These are phyloP conservation scores for Hanseniaspora pseudoguilliermondii DNA, from an alignment of 805 yeast genomes.

Conservation along the genomic window DNA sequence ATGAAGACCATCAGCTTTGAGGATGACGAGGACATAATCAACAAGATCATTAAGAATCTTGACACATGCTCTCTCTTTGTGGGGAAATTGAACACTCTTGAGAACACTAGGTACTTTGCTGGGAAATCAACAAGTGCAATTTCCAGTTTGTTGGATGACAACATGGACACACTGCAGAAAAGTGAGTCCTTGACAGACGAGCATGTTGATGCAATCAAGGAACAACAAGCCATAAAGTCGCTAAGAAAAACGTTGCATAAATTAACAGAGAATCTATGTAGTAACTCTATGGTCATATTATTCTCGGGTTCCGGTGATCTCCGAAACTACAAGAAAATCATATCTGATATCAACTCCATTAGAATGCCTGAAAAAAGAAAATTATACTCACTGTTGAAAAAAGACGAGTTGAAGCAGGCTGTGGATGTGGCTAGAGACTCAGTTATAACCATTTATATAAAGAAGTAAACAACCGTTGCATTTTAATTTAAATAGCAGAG, in stretches of 20 bases:
- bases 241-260: conserved; percentile 35
- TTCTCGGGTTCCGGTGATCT: conserved; percentile 55
- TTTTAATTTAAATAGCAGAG: not conserved
- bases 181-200: conserved; percentile 1
- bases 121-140: not conserved
- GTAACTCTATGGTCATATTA: conserved; percentile 46
- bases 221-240: conserved; percentile 20
- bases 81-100: conserved; percentile 48
- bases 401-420: conserved; percentile 35
- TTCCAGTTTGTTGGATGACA: not conserved
- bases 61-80: conserved; percentile 38
- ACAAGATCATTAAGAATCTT: conserved; percentile 29
- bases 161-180: not conserved
- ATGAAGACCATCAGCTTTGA: conserved; percentile 31
- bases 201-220: conserved; percentile 16
- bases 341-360: conserved; percentile 29
- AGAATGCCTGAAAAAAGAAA: conserved; percentile 33
- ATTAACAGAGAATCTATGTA: conserved; percentile 44
- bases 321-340: conserved; percentile 34
- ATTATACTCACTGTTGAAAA: conserved; percentile 34
- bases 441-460: conserved; percentile 42
- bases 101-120: conserved; percentile 26
- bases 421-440: conserved; percentile 47
- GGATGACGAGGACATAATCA: conserved; percentile 50
- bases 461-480: not conserved